Conservation (phyloP, 768 basidiomycete genomes). For the Tulasnella sp. region DNA sequence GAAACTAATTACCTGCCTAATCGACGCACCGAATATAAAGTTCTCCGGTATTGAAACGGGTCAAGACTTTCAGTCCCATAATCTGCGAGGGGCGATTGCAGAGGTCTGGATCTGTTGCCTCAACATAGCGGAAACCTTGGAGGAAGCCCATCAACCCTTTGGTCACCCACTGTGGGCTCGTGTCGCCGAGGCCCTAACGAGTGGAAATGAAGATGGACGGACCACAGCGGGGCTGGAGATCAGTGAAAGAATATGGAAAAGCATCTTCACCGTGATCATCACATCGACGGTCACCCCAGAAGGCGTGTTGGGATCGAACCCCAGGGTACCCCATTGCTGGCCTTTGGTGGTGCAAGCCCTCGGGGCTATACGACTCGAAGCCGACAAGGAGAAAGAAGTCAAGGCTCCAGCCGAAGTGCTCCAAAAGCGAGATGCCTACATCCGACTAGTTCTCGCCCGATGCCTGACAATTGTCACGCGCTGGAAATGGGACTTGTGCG, state of each 20-base stretch:
- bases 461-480: constrained; percentile 66
- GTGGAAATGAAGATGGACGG: background rate
- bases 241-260: constrained; percentile 71
- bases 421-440: constrained; percentile 63
- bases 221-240: constrained; percentile 39
- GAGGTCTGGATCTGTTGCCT: constrained; percentile 76
- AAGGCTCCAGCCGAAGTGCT: constrained; percentile 40
- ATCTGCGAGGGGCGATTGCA: constrained; percentile 46
- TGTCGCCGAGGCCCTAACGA: background rate
- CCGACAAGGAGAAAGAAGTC: constrained; percentile 47
- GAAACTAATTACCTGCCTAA: constrained; percentile 36
- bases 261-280: constrained; percentile 63
- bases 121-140: constrained; percentile 46
- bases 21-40: constrained; percentile 39
- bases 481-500: constrained; percentile 72
- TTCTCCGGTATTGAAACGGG: constrained; percentile 29
- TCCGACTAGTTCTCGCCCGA: constrained; percentile 63
- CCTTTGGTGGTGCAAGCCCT: constrained; percentile 56
- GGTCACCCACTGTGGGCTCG: constrained; percentile 24
- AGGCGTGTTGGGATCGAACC: constrained; percentile 45
- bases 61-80: constrained; percentile 26
- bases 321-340: constrained; percentile 61
- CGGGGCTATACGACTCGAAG: constrained; percentile 54
- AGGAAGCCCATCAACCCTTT: constrained; percentile 5
- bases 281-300: constrained; percentile 72